A percentile compares a stretch with the other conserved stretches of the same genome.
Conservation (phyloP, 139 green algal genomes). For the Chlorella ohadii region DNA sequence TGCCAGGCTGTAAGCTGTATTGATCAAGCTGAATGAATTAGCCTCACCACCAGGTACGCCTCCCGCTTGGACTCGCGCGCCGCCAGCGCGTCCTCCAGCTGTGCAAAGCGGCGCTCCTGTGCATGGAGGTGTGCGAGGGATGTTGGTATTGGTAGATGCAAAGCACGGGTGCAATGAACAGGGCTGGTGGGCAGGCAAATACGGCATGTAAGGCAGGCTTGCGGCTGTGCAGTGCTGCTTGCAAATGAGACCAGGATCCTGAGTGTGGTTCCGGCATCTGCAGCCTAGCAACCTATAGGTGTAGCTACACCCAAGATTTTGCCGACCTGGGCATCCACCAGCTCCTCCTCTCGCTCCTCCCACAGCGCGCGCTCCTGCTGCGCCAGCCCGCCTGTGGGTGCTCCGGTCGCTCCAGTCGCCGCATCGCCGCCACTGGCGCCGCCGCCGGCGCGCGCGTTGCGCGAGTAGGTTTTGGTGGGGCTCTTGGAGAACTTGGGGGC, state of each 20-base stretch:
- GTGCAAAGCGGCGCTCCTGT: conserved; percentile 25
- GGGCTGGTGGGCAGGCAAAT: no score
- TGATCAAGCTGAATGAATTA: no score
- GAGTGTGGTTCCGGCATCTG: no score
- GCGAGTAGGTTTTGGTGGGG: background rate
- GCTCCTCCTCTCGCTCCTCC: conserved; percentile 27
- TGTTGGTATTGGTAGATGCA: background rate
- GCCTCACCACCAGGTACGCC: conserved; percentile 25
- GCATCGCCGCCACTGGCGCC: background rate
- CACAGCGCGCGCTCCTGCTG: conserved; percentile 18
- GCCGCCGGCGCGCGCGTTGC: background rate
- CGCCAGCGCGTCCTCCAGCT: conserved; percentile 28
- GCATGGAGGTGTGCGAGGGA: background rate
- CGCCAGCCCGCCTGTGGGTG: background rate
- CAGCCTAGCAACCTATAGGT: no score
- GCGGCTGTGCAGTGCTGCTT: no score
- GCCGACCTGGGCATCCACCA: conserved; percentile 21
- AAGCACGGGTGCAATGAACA: no score
- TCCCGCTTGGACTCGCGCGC: conserved; percentile 20
- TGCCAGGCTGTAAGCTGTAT: no score
- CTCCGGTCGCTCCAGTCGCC: no score
- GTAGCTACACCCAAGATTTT: no score
- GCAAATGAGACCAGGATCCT: no score
- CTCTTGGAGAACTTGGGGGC: background rate
- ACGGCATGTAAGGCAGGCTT: no score